phyloP scores from a whole-genome alignment of 495 filamentous ascomycete species.

The Podospora fimiseda region DNA sequence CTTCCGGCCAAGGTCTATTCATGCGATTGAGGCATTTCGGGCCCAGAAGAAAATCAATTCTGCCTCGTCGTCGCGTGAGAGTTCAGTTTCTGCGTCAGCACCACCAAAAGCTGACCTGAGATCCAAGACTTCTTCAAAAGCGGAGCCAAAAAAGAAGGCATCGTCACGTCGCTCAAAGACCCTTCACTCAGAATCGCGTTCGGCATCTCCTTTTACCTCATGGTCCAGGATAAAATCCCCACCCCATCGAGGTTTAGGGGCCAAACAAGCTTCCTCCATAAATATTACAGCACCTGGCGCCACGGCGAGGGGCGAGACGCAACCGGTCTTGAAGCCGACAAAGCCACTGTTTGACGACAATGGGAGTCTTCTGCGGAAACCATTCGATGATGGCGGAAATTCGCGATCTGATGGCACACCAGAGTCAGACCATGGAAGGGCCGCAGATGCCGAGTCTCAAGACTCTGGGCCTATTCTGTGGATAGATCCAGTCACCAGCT shows the following conservation, averaged over 20 bases:
- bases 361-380: conserved; percentile 31
- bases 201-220: conserved; percentile 44
- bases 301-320: too few relatives aligned
- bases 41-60: neutral
- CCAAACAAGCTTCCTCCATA: too few relatives aligned
- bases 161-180: neutral
- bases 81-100: neutral
- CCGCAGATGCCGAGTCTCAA: too few relatives aligned
- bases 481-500: conserved; percentile 62
- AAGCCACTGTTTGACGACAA: conserved; percentile 24
- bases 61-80: neutral
- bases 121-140: neutral
- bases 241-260: neutral
- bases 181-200: conserved; percentile 2
- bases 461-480: conserved; percentile 45
- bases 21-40: conserved; percentile 17
- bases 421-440: neutral
- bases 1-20: conserved; percentile 45
- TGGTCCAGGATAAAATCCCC: conserved; percentile 69
- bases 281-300: too few relatives aligned
- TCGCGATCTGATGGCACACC: neutral
- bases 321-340: neutral
- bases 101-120: neutral
- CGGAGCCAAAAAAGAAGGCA: neutral
- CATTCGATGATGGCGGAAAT: conserved; percentile 30